Conservation (phyloP, 768 basidiomycete genomes). For the Paxillus involutus region DNA sequence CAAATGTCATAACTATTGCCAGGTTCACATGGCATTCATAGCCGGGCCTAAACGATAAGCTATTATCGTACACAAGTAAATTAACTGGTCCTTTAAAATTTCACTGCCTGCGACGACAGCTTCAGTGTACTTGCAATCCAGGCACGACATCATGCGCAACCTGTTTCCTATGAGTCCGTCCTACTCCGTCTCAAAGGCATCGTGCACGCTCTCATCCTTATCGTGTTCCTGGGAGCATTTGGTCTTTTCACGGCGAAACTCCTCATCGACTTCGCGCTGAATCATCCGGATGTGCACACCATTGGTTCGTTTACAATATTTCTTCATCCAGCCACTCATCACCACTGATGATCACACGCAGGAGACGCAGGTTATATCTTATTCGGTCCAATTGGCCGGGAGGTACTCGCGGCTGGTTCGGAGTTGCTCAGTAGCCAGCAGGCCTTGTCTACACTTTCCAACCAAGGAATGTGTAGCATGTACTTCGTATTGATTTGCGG, state of each 20-base stretch:
- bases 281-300: conserved; percentile 53
- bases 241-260: conserved; percentile 52
- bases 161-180: too few species aligned
- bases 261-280: conserved; percentile 56
- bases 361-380: conserved; percentile 53
- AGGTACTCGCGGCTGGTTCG: conserved; percentile 43
- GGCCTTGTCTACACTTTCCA: conserved; percentile 47
- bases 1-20: neutral
- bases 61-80: neutral
- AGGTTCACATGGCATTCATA: neutral
- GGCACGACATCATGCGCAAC: too few species aligned
- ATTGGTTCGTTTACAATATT: conserved; percentile 36
- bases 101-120: too few species aligned
- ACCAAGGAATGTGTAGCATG: conserved; percentile 48
- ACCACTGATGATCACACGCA: conserved; percentile 18
- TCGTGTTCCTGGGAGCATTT: conserved; percentile 52
- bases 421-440: conserved; percentile 52
- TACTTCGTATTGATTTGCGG: conserved; percentile 48
- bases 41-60: neutral
- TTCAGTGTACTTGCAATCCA: too few species aligned
- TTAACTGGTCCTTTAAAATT: too few species aligned
- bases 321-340: neutral
- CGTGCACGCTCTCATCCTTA: conserved; percentile 50
- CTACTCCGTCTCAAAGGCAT: conserved; percentile 36
- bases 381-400: conserved; percentile 47